These are phyloP conservation scores for Colletotrichum truncatum DNA, from an alignment of 2,329 filamentous ascomycete genomes.

Conservation along the genomic window DNA sequence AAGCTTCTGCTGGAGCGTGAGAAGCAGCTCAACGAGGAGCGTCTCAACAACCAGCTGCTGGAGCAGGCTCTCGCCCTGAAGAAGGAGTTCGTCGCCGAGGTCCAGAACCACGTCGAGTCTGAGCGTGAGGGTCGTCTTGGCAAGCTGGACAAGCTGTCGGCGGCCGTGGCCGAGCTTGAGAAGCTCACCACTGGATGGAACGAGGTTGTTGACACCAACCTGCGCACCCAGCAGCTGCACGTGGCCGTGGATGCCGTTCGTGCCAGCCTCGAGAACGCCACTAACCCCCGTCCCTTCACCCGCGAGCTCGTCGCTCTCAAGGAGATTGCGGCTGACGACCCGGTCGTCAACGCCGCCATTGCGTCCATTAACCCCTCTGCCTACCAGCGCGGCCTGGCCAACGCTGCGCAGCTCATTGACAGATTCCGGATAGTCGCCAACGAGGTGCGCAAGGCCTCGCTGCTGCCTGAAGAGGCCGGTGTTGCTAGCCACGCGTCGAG, in stretches of 20 bases:
- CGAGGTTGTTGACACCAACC: slow-evolving; percentile 86
- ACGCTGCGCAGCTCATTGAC: slow-evolving; percentile 87
- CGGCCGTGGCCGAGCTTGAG: slow-evolving; percentile 84
- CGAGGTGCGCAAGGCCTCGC: slow-evolving; percentile 93
- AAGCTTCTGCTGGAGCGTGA: slow-evolving; percentile 82
- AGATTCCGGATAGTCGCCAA: slow-evolving; percentile 91
- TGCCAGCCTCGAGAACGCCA: slow-evolving; percentile 79
- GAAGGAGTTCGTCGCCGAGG: slow-evolving; percentile 81
- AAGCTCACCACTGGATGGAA: slow-evolving; percentile 90
- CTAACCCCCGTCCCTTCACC: slow-evolving; percentile 84
- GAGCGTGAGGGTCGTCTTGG: slow-evolving; percentile 89
- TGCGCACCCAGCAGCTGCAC: slow-evolving; percentile 95
- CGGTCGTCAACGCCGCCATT: slow-evolving; percentile 91
- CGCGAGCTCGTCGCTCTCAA: slow-evolving; percentile 94
- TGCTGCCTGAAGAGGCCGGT: slow-evolving; percentile 92
- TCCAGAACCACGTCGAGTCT: slow-evolving; percentile 83
- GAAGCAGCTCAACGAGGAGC: slow-evolving; percentile 82
- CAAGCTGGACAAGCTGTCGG: slow-evolving; percentile 82
- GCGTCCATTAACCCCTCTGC: slow-evolving; percentile 94
- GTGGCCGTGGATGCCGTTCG: slow-evolving; percentile 95
- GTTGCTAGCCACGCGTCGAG: slow-evolving; percentile 94
- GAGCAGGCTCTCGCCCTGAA: slow-evolving; percentile 93
- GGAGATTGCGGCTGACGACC: slow-evolving; percentile 85
- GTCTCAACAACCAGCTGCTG: slow-evolving; percentile 83
- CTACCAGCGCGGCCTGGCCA: slow-evolving; percentile 91